A percentile compares a stretch with the other conserved stretches of the same genome.
phyloP scores from a whole-genome alignment of 495 filamentous ascomycete genomes.

The Talaromyces trachyspermus region DNA sequence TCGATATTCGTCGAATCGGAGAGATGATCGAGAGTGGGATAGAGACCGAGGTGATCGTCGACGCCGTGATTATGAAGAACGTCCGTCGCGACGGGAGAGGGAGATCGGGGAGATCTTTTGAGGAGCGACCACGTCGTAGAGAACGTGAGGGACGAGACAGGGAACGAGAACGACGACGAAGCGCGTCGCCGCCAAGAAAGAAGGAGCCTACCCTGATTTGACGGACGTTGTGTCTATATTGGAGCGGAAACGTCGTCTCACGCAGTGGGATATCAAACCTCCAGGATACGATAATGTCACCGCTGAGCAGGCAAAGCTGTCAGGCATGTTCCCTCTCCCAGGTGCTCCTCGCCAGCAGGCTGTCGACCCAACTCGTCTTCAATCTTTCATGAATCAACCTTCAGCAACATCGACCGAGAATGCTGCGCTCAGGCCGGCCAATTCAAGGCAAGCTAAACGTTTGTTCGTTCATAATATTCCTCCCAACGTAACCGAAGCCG shows the following conservation, averaged over 20 bases:
- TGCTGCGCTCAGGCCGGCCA: constrained; percentile 79
- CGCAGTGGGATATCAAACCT: constrained; percentile 99
- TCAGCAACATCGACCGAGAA: constrained; percentile 59
- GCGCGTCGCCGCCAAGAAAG: constrained; percentile 78
- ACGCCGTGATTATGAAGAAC: constrained; percentile 53
- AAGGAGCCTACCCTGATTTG: constrained; percentile 93
- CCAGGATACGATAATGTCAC: constrained; percentile 98
- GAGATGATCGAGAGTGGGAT: constrained; percentile 62
- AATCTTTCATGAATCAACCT: constrained; percentile 91
- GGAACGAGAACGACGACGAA: constrained; percentile 64
- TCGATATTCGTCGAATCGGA: constrained; percentile 63
- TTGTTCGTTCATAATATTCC: constrained; percentile 83
- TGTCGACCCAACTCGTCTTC: constrained; percentile 90
- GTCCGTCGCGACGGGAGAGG: constrained; percentile 49
- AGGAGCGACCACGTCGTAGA: constrained; percentile 52
- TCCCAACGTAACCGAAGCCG: constrained; percentile 57
- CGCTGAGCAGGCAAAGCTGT: constrained; percentile 96
- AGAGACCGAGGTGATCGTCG: constrained; percentile 56
- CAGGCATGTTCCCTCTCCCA: constrained; percentile 96
- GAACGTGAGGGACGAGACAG: constrained; percentile 42
- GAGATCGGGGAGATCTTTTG: constrained; percentile 53
- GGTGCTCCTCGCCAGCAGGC: constrained; percentile 92
- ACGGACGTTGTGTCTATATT: constrained; percentile 73
- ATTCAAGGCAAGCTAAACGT: constrained; percentile 87
- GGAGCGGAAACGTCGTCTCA: constrained; percentile 80